Base-by-base conservation (phyloP, 2,329 filamentous ascomycete species). In the Cladosporium sp. region DNA sequence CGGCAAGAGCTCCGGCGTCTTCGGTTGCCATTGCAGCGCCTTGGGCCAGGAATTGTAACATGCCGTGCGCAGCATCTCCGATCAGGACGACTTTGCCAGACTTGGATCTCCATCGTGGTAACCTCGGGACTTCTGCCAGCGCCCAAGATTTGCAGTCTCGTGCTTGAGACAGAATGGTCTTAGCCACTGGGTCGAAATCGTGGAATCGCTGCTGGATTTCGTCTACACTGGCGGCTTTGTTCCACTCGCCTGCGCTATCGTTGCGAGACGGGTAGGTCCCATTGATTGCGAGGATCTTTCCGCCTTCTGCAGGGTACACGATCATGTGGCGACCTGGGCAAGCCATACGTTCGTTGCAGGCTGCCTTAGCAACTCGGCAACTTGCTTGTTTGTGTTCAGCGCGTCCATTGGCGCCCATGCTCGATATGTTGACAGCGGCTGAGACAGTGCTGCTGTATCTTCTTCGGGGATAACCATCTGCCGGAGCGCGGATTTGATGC, bases 111-210 rank as follows among this genome's bases (percentile, higher is more conserved):
- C 21, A 83, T 64, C 0, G 79, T 77, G 59, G 82, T 79, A 44
- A 79, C 67, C 67, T 83, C 80, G 38, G 80, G 78, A 59, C 2
- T 82, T 71, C 67, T 82, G 80, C 80, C 80, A 84, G 0, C 83
- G 71, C 2, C 77, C 78, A 4, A 82, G 52, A 58, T 6, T 57
- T 65, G 26, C 62, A 74, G 55, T 78, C 74, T 10, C 74, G 67
- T 1, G 75, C 75, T 3, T 71, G 83, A 73, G 63, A 47, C 15
- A 65, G 24, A 38, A 65, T 65, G 18, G 32, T 24, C 52, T 65
- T 57, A 12, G 44, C 62, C 4, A 65, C 38, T 8, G 52, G 52
- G 26, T 65, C 62, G 38, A 65, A 65, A n/a, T 65, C 62, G 55
- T 65, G 62, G 62, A 65, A 65, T 18, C 55, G 62, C 26, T 26